These are phyloP conservation scores for Penicillium sp. DNA, from an alignment of 2,329 filamentous ascomycete genomes.

Conservation along the genomic window DNA sequence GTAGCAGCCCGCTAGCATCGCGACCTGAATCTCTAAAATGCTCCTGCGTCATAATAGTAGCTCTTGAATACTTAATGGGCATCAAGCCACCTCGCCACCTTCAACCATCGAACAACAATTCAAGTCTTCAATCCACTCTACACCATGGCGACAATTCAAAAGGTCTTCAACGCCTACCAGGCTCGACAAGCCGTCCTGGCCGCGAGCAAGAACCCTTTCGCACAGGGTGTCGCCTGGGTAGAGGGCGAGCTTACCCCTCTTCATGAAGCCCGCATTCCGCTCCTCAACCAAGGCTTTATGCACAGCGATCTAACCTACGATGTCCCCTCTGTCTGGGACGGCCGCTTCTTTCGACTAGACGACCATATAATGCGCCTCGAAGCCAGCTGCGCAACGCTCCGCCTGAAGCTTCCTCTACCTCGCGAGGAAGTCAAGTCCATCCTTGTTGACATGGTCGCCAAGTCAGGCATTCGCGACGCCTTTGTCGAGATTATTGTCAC, in stretches of 20 bases:
- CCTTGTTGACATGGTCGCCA: background rate
- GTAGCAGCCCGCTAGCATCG: too few species aligned
- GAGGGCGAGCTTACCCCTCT: background rate
- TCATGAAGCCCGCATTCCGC: background rate
- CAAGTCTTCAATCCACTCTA: too few species aligned
- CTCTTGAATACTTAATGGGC: too few species aligned
- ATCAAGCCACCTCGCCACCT: too few species aligned
- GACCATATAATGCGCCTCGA: background rate
- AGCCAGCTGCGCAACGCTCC: background rate
- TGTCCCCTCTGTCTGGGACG: background rate
- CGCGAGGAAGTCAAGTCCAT: background rate
- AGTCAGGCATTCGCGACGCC: background rate
- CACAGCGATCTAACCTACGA: slow-evolving; percentile 1
- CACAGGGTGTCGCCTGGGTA: too few species aligned
- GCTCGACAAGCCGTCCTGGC: too few species aligned
- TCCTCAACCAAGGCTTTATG: background rate
- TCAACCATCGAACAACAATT: too few species aligned
- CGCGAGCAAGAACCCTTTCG: too few species aligned
- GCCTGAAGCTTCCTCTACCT: background rate
- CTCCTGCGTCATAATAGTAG: too few species aligned
- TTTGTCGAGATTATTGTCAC: background rate
- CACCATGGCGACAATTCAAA: too few species aligned
- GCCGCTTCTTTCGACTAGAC: background rate
- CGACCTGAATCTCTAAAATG: too few species aligned
- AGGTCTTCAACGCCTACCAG: too few species aligned